These are phyloP conservation scores for Carex kokanica DNA, from an alignment of 176 grass and related monocot species.

Conservation along the genomic window DNA sequence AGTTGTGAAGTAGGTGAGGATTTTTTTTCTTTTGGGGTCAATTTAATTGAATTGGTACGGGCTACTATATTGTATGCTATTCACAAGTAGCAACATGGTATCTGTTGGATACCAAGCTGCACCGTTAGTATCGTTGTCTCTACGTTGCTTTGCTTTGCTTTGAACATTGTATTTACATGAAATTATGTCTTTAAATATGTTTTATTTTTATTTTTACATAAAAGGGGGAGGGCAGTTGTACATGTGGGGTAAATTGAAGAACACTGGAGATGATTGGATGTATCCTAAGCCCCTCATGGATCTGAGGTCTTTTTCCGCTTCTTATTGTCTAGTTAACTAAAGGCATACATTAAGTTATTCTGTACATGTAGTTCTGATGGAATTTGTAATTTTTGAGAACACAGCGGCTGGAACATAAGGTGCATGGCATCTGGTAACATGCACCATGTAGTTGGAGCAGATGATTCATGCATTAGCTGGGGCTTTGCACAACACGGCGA, in stretches of 20 bases:
- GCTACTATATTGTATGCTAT: not conserved
- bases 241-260: slow-evolving; percentile 99
- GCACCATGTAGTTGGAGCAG: slow-evolving; percentile 95
- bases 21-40: not conserved
- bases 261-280: slow-evolving; percentile 94
- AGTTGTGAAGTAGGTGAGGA: not conserved
- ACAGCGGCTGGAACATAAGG: slow-evolving; percentile 94
- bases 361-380: not conserved
- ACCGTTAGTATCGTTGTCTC: not conserved
- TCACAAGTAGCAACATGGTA: not conserved
- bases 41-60: not conserved
- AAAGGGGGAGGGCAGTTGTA: slow-evolving; percentile 87
- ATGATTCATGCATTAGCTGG: slow-evolving; percentile 98
- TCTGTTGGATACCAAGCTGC: not conserved
- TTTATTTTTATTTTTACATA: not conserved
- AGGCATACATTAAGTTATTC: not conserved
- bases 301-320: slow-evolving; percentile 58
- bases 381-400: slow-evolving; percentile 30
- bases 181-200: not conserved
- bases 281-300: slow-evolving; percentile 97
- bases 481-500: slow-evolving; percentile 64
- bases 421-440: slow-evolving; percentile 99
- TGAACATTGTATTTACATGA: not conserved
- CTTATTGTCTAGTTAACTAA: slow-evolving; percentile 9
- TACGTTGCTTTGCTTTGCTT: not conserved